Evolutionary conservation across 2,329 filamentous ascomycete species (phyloP), one percentile per base, ranked within the genome.

Genomic region (Curvularia eragrostidis): DNA sequence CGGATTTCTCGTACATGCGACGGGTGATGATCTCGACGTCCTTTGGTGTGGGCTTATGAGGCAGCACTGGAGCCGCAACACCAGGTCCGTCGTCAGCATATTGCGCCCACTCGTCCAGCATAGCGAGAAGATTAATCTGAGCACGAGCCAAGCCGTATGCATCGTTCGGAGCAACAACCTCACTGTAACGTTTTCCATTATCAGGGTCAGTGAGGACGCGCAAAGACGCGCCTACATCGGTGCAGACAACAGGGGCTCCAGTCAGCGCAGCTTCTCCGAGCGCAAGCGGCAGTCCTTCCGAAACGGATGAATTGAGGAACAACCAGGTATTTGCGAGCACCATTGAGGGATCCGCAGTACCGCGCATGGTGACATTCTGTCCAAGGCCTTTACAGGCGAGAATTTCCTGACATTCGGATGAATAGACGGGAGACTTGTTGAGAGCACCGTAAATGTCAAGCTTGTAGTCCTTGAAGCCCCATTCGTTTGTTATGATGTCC

Each of bases 131-230:
- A 54, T 84, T 83, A 61, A 89, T 83, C 65, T 89, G 87, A 0
- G 87, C 87, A 23, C 83, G 79, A 1, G 86, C 87, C 1, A 89
- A 78, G 4, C 83, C 82, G 36, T 81, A 80, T 3, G 86, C 81
- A 68, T 89, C 87, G 64, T 89, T 89, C 2, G 86, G 87, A 13
- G 86, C 84, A 2, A 89, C 85, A 5, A 89, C 84, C 56, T 85
- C 86, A 61, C 84, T 86, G 75, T 85, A 89, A 24, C 81, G 77
- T 53, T 76, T 75, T 42, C 74, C 75, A 23, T 72, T 68, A 9
- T 80, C 80, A 0, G 81, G 82, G 61, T 85, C 82, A 0, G 83
- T 86, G n/a, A 86, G 76, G 0, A 86, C 83, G 24, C 83, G 78
- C 2, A 83, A 78, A 1, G 83, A 84, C 8, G 84, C 83, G 28